A percentile compares a stretch with the other conserved stretches of the same genome.
Evolutionary conservation across 2,329 filamentous ascomycete species (phyloP).

Genomic region (Rhynchosporium secalis): DNA sequence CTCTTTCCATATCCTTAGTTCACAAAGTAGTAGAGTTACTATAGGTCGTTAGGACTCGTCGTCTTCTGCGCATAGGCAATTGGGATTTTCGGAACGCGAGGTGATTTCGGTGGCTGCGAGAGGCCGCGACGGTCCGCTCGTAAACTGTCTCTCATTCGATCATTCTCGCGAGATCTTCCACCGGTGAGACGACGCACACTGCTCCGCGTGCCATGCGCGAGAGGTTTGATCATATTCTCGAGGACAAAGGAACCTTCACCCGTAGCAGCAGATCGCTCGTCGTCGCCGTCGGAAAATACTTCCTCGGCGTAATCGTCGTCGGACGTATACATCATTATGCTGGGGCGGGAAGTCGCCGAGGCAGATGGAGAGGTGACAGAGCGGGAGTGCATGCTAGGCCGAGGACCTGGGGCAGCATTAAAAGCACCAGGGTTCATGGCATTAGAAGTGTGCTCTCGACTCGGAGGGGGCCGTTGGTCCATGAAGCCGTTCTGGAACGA

Average conservation of each 20-base stretch:
- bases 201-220: constrained; percentile 56
- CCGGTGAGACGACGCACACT: constrained; percentile 65
- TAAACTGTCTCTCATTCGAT: constrained; percentile 37
- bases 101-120: constrained; percentile 36
- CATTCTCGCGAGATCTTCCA: constrained; percentile 43
- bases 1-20: neutral
- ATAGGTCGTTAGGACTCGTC: constrained; percentile 28
- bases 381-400: constrained; percentile 74
- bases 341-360: constrained; percentile 54
- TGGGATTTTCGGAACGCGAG: constrained; percentile 40
- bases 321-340: constrained; percentile 58
- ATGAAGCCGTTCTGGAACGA: constrained; percentile 88
- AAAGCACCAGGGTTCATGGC: constrained; percentile 64
- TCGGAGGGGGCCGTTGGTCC: constrained; percentile 62
- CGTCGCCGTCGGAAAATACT: constrained; percentile 76
- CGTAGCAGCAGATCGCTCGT: constrained; percentile 43
- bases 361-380: constrained; percentile 81
- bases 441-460: constrained; percentile 59
- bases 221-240: constrained; percentile 62
- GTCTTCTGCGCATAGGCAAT: constrained; percentile 34
- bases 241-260: constrained; percentile 51
- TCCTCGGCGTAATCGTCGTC: constrained; percentile 77
- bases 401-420: constrained; percentile 45
- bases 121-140: constrained; percentile 36
- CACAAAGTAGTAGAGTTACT: neutral